phyloP scores from a whole-genome alignment of 148 eudicot species.

The Cornus florida region DNA sequence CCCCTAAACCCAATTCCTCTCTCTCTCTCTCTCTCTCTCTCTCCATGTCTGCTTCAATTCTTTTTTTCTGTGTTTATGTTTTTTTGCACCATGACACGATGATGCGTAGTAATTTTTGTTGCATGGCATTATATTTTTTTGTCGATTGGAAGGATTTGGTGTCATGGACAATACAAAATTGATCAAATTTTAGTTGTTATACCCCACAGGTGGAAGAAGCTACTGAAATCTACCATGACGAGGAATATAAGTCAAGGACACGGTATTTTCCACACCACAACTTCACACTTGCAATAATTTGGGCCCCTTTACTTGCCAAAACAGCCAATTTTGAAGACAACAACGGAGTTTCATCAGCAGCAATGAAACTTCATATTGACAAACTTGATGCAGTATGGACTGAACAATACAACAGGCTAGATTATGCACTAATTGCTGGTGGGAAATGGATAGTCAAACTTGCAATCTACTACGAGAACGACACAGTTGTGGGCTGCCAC shows the following conservation, averaged over 20 bases:
- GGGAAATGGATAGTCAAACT: conserved; percentile 78
- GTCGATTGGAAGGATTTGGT: background rate
- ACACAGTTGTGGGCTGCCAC: conserved; percentile 61
- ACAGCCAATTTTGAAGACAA: conserved; percentile 65
- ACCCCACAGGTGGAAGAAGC: conserved; percentile 61
- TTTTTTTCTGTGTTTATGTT: too few species aligned
- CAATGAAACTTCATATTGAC: conserved; percentile 66
- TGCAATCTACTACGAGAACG: conserved; percentile 67
- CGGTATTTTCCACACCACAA: conserved; percentile 71
- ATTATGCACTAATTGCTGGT: conserved; percentile 57
- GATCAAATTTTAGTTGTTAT: background rate
- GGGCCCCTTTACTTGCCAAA: conserved; percentile 73
- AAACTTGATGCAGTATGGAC: conserved; percentile 61
- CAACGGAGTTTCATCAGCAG: conserved; percentile 54
- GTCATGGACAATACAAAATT: background rate
- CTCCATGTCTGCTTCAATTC: too few species aligned
- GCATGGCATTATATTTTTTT: background rate
- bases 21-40: too few species aligned
- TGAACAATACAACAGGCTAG: conserved; percentile 39
- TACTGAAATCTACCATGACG: conserved; percentile 68
- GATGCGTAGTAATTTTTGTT: background rate
- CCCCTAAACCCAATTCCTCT: too few species aligned
- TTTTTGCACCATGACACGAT: background rate
- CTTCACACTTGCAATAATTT: conserved; percentile 61
- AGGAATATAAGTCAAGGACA: conserved; percentile 47